Base-by-base conservation (phyloP, 306 rosid species). In the Prunus padus region DNA sequence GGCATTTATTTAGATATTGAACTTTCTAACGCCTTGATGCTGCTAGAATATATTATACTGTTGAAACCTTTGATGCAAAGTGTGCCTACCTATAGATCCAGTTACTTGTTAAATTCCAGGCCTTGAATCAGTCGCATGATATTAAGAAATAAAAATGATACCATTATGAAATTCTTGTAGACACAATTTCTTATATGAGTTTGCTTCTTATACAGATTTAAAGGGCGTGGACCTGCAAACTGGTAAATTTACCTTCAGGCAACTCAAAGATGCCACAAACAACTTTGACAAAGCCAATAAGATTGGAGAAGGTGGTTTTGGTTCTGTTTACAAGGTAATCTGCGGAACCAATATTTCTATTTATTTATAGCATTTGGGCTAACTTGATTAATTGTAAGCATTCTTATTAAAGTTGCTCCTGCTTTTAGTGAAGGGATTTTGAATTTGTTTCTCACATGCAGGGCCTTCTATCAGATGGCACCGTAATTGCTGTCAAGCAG, bases 251-350 rank as follows among this genome's bases (percentile, higher is more conserved):
- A 80, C 84, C 45, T 79, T 85, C 14, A 72, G 82, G 70, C 86
- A 85, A 76, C 77, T 85, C 55, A 82, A 60, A 69, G 79, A 45
- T 13, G 88, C 88, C 10, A 85, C 88, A 11, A 79, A 79, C 65
- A 72, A 85, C 60, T 82, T 85, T 79, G 77, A 79, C 68, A 42
- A 4, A 23, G 74, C 75, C 28, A 85, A 85, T 54, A 82, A 85
- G 56, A 82, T 85, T 47, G 88, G 86, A 28, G 88, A 85, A 76
- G 88, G 88, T 11, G 88, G 88, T 72, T 85, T 85, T 75, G 88
- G 88, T 71, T 26, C 88, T 54, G 88, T 85, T 68, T 82, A 71
- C 76, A 82, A 81, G 88, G 86, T 85, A 65, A 60, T 23, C 5
- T 16, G 25, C 52, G 6, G 0, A 76, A 52, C 33, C 12, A 8